Conservation (phyloP, 2,329 filamentous ascomycete genomes). For the Diplodia mutila region DNA sequence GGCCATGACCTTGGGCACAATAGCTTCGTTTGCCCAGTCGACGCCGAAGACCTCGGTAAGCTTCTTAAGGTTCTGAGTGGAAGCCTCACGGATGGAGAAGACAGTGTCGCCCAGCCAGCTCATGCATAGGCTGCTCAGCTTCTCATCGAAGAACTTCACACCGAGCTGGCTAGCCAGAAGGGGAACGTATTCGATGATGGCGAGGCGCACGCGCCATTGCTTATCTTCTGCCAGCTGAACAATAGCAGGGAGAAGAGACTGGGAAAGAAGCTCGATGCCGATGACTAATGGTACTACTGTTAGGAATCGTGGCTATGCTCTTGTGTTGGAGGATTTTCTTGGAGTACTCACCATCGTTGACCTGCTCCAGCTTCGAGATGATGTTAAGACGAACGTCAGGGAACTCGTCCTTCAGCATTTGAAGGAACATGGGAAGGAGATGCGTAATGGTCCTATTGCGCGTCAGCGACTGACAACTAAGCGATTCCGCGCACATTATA, state of each 20-base stretch:
- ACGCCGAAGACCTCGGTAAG: conserved; percentile 98
- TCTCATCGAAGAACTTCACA: conserved; percentile 97
- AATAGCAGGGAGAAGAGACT: conserved; percentile 94
- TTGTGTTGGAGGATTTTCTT: background rate
- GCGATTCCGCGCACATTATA: conserved; percentile 30
- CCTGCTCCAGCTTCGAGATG: conserved; percentile 98
- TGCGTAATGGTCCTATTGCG: conserved; percentile 82
- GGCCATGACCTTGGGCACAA: conserved; percentile 97
- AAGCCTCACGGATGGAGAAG: conserved; percentile 97
- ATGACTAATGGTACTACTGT: conserved; percentile 67
- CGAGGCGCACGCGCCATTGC: conserved; percentile 96
- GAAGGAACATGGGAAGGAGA: conserved; percentile 95
- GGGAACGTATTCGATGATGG: conserved; percentile 99
- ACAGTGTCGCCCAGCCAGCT: conserved; percentile 98
- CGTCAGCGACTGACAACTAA: conserved; percentile 6
- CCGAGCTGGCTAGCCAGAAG: conserved; percentile 93
- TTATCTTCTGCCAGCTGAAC: conserved; percentile 98
- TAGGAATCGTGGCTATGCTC: background rate
- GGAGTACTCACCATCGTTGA: conserved; percentile 77
- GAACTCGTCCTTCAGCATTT: conserved; percentile 99
- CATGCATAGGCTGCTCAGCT: conserved; percentile 95
- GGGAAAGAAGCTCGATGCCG: conserved; percentile 93
- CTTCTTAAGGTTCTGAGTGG: conserved; percentile 97
- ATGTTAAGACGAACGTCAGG: conserved; percentile 98
- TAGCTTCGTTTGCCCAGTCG: conserved; percentile 94